Conservation (phyloP, 768 basidiomycete species). For the Boletus edulis region DNA sequence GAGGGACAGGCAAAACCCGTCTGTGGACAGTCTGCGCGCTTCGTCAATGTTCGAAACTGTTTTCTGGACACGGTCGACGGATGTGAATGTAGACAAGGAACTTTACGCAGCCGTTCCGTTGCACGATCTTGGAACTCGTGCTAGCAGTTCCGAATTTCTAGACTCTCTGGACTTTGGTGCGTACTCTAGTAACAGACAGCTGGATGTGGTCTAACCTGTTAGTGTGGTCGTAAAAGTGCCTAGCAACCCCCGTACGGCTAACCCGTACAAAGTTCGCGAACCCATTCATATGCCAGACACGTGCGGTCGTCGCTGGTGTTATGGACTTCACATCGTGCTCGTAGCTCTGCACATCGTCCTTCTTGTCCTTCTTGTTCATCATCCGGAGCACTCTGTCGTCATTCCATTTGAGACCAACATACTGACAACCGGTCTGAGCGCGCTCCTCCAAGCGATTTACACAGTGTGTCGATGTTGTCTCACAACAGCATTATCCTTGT, state of each 20-base stretch:
- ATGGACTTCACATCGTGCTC: too few relatives aligned
- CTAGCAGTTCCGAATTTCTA: background rate
- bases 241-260: too few relatives aligned
- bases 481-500: background rate
- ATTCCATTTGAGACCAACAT: too few relatives aligned
- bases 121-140: background rate
- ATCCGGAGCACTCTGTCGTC: too few relatives aligned
- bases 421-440: too few relatives aligned
- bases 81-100: background rate
- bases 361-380: too few relatives aligned
- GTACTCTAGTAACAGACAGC: background rate
- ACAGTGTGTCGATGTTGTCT: background rate
- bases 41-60: background rate
- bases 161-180: background rate
- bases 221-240: too few relatives aligned
- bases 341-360: too few relatives aligned
- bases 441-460: too few relatives aligned
- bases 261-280: too few relatives aligned
- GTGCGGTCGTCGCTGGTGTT: too few relatives aligned
- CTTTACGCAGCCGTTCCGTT: background rate
- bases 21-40: background rate
- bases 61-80: background rate
- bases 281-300: too few relatives aligned
- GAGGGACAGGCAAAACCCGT: background rate
- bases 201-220: background rate